These are phyloP conservation scores for Penicillium brasilianum DNA, from an alignment of 2,329 filamentous ascomycete species.

Conservation along the genomic window DNA sequence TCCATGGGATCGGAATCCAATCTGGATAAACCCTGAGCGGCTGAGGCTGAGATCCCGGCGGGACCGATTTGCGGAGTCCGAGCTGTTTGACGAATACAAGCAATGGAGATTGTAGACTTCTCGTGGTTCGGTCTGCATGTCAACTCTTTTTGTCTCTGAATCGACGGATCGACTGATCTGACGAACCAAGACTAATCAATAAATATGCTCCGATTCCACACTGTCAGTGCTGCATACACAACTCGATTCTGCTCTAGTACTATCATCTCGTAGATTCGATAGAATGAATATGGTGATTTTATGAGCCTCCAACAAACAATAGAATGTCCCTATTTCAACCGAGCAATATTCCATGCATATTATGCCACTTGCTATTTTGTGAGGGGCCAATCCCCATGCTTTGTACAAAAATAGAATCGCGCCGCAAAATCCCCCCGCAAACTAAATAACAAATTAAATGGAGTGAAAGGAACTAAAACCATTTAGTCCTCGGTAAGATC, in stretches of 20 bases:
- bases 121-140: background rate
- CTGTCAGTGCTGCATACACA: background rate
- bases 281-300: background rate
- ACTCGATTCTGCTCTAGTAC: background rate
- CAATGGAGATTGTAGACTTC: background rate
- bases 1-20: background rate
- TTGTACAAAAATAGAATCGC: slow-evolving; percentile 26
- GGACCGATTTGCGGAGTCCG: background rate
- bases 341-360: slow-evolving; percentile 10
- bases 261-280: background rate
- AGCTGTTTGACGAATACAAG: background rate
- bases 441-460: slow-evolving; percentile 3
- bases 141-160: background rate
- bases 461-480: background rate
- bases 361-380: slow-evolving; percentile 17
- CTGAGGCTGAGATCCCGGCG: slow-evolving; percentile 2
- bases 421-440: slow-evolving; percentile 12
- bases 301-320: background rate
- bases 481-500: slow-evolving; percentile 85
- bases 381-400: slow-evolving; percentile 16
- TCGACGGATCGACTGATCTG: background rate
- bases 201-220: slow-evolving; percentile 3
- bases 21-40: background rate
- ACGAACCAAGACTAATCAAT: slow-evolving; percentile 2
- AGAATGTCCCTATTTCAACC: background rate